Base-by-base conservation (phyloP, 257 asterid species). In the Fraxinus anomala region DNA sequence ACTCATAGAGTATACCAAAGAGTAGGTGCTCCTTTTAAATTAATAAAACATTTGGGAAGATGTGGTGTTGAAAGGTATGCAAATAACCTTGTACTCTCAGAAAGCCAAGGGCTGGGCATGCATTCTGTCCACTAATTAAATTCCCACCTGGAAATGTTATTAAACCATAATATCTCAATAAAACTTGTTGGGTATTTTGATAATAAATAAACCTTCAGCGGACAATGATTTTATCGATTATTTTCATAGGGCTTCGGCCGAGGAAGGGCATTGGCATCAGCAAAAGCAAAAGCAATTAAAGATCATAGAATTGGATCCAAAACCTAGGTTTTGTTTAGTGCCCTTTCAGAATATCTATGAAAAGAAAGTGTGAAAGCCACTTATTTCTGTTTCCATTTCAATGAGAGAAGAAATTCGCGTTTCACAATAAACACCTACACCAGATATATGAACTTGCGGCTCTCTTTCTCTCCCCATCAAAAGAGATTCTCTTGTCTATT, bases 191-290 rank as follows among this genome's bases (percentile, higher is more conserved):
- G 36, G 36, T 33, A 33, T 33, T 33, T 33, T 33, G 36, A 33
- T 33, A 33, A 33, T 33, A 33, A 33, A 33, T 33, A 33, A 33
- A 33, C 36, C 36, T 33, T 33, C 36, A 33, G 6, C 36, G 36
- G 36, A 5, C 36, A 33, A 33, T 33, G 36, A 33, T 33, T 31
- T 33, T 33, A 33, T 33, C 36, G 36, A 33, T 33, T 33, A 33
- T 33, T 33, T 33, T 33, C 36, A 33, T 33, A 33, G 36, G 36
- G 36, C 36, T 33, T 33, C 36, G 36, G 6, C 36, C 36, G 33
- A 31, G 33, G 33, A 71, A 80, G 79, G 81, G 85, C 75, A 80
- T 63, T 74, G 24, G 59, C 75, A 61, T 54, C 26, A 69, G 47
- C 36, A 37, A 36, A 66, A 69, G 47, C 36, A 37, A 36, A 66